phyloP scores from a whole-genome alignment of 2,329 filamentous ascomycete species.

The Talaromyces sp. region DNA sequence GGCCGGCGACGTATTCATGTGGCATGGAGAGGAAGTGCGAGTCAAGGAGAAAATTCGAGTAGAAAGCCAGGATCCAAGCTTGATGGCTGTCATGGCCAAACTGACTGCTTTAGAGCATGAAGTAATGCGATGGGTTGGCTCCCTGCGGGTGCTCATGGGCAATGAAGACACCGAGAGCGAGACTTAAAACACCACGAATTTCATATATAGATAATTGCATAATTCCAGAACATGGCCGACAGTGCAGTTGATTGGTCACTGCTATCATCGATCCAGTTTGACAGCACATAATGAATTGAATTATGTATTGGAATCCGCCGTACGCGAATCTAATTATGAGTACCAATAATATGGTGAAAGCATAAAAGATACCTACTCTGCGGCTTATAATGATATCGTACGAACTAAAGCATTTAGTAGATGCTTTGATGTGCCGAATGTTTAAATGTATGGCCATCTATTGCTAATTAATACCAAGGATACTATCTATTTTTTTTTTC shows the following conservation, averaged over 20 bases:
- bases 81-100: constrained; percentile 83
- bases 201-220: neutral
- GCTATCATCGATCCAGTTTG: too few relatives aligned
- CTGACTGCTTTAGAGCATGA: constrained; percentile 75
- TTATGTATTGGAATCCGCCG: too few relatives aligned
- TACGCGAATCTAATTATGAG: too few relatives aligned
- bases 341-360: too few relatives aligned
- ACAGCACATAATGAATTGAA: too few relatives aligned
- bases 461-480: neutral
- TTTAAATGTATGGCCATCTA: too few relatives aligned
- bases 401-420: too few relatives aligned
- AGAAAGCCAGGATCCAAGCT: constrained; percentile 83
- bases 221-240: too few relatives aligned
- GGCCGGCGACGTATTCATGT: constrained; percentile 74
- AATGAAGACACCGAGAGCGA: constrained; percentile 53
- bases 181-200: neutral
- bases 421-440: too few relatives aligned
- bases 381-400: too few relatives aligned
- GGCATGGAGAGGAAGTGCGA: constrained; percentile 70
- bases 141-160: constrained; percentile 78
- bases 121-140: constrained; percentile 68
- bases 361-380: neutral
- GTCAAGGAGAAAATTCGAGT: constrained; percentile 89
- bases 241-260: too few relatives aligned
- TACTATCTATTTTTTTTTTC: neutral